Evolutionary conservation across 78 protist species (phyloP).

Genomic region (Goniomonas avonlea): DNA sequence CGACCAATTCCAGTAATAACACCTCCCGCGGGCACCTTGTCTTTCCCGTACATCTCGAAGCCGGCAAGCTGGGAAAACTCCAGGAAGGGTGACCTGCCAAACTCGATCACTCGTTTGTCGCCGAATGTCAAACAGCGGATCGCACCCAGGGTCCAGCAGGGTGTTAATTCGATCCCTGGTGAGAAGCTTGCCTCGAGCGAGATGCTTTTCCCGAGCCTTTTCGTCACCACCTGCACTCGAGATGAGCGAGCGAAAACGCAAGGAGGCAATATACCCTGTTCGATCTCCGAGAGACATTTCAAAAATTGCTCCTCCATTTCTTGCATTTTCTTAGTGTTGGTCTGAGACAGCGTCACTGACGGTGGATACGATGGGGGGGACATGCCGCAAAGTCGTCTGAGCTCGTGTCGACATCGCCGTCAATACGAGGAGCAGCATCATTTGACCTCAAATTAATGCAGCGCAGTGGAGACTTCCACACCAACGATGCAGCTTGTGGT

Average conservation of each 20-base stretch:
- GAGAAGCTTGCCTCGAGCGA: conserved; percentile 67
- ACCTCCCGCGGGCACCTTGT: conserved; percentile 76
- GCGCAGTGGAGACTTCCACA: too few species aligned
- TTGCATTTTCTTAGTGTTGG: not conserved
- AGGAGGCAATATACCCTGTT: too few species aligned
- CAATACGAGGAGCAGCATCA: too few species aligned
- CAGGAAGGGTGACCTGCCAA: conserved; percentile 89
- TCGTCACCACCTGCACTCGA: conserved; percentile 56
- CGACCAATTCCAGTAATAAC: conserved; percentile 88
- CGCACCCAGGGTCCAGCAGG: conserved; percentile 75
- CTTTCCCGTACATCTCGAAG: conserved; percentile 64
- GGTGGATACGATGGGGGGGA: too few species aligned
- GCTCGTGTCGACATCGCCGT: too few species aligned
- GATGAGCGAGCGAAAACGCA: too few species aligned
- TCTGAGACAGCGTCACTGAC: too few species aligned
- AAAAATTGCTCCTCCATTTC: not conserved
- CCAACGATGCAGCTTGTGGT: too few species aligned
- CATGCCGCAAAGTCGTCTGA: too few species aligned
- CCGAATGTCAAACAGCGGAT: not conserved
- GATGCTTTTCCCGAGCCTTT: conserved; percentile 47
- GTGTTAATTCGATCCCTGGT: conserved; percentile 73
- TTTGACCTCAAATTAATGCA: too few species aligned
- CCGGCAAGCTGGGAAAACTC: conserved; percentile 89
- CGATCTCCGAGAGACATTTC: not conserved
- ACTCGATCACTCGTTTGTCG: not conserved